A percentile compares a stretch with the other conserved stretches of the same genome.
phyloP scores from a whole-genome alignment of 306 rosid genomes.

The Cucurbita pepo region DNA sequence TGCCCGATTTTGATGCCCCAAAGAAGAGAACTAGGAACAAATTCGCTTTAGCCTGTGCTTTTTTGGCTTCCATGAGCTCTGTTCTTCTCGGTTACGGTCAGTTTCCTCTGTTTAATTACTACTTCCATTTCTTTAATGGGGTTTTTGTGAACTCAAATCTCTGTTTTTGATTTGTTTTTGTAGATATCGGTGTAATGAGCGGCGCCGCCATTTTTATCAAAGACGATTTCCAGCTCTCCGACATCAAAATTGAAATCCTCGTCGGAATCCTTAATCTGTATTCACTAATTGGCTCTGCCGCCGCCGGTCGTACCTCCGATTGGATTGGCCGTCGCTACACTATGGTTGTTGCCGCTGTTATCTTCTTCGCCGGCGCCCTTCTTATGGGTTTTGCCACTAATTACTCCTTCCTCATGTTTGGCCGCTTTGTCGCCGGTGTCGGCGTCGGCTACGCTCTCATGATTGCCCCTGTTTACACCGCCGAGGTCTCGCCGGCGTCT shows the following conservation, averaged over 20 bases:
- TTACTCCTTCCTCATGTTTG: background rate
- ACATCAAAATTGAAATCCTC: conserved; percentile 2
- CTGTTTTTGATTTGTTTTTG: too few species aligned
- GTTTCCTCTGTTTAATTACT: background rate
- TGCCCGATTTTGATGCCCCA: conserved; percentile 2
- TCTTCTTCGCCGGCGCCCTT: conserved; percentile 2
- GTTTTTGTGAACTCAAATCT: too few species aligned
- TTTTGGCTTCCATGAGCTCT: conserved; percentile 8
- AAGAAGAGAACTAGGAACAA: conserved; percentile 1
- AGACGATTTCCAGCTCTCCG: background rate
- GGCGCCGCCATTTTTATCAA: conserved; percentile 7
- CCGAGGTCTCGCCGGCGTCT: background rate
- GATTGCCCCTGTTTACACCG: background rate
- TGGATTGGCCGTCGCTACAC: conserved; percentile 5
- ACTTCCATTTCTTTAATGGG: background rate
- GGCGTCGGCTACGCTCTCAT: conserved; percentile 2
- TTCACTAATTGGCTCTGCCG: conserved; percentile 2
- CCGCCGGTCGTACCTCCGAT: background rate
- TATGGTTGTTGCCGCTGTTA: background rate
- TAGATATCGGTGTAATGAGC: conserved; percentile 11
- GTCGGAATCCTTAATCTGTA: conserved; percentile 6
- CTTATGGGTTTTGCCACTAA: background rate
- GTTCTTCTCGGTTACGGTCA: conserved; percentile 5
- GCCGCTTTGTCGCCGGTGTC: background rate
- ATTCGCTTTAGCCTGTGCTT: background rate